Evolutionary conservation across 2,329 filamentous ascomycete genomes (phyloP).

Genomic region (Xylariaceae sp.): DNA sequence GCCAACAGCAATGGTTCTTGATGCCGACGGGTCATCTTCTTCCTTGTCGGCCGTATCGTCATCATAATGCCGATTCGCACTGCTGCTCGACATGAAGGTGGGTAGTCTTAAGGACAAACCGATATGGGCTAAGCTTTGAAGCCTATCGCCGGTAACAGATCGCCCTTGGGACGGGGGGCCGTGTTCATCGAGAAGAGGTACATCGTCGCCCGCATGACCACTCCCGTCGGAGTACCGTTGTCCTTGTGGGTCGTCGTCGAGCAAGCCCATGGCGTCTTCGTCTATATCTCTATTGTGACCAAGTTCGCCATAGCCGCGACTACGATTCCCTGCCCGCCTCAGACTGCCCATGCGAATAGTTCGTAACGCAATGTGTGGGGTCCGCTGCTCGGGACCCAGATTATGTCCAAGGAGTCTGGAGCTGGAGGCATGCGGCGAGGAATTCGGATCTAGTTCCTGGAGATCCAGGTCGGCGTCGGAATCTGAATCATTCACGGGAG

Average conservation of each 20-base stretch:
- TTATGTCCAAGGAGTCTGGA: conserved; percentile 52
- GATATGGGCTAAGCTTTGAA: conserved; percentile 49
- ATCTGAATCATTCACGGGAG: conserved; percentile 70
- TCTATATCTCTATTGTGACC: conserved; percentile 59
- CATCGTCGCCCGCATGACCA: conserved; percentile 67
- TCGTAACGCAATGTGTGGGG: conserved; percentile 69
- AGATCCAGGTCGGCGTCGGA: conserved; percentile 78
- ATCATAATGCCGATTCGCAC: conserved; percentile 45
- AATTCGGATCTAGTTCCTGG: conserved; percentile 73
- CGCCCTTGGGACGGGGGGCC: conserved; percentile 38
- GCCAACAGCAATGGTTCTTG: conserved; percentile 76
- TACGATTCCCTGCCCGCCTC: conserved; percentile 58
- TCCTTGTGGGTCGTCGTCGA: conserved; percentile 62
- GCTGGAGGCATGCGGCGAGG: conserved; percentile 41
- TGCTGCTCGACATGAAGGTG: conserved; percentile 61
- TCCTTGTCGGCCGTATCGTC: conserved; percentile 53
- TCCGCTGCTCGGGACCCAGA: conserved; percentile 49
- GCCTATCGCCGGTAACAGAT: conserved; percentile 45
- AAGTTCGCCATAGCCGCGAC: conserved; percentile 62
- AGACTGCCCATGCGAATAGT: conserved; percentile 68
- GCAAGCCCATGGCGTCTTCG: conserved; percentile 68
- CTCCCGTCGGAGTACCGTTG: conserved; percentile 63
- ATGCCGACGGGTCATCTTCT: conserved; percentile 67
- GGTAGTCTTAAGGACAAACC: conserved; percentile 64
- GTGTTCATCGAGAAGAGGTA: conserved; percentile 65